Percentiles rank a stretch among this genome's conserved stretches.
phyloP scores from a whole-genome alignment of 371 early-diverging fungal genomes.

The Cladochytrium tenue region DNA sequence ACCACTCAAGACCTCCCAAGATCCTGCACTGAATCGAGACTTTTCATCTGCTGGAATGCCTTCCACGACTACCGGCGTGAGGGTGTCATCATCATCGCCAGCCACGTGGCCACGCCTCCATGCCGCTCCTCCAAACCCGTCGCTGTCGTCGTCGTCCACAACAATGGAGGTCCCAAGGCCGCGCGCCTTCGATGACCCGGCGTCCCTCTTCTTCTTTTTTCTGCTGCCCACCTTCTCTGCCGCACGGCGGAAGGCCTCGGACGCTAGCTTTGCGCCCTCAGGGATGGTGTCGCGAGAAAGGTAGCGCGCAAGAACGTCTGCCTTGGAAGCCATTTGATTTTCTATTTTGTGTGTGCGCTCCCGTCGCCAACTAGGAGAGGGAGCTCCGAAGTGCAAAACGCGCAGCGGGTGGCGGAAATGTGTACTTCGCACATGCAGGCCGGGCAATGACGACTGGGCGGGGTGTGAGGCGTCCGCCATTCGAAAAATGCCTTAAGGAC shows the following conservation, averaged over 20 bases:
- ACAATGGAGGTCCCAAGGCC: background rate
- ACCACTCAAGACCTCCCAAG: slow-evolving; percentile 11
- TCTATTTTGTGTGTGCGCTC: too few species aligned
- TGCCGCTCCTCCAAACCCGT: background rate
- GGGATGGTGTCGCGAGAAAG: slow-evolving; percentile 1
- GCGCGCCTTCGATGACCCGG: background rate
- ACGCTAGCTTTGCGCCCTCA: background rate
- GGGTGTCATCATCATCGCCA: background rate
- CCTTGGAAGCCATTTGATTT: too few species aligned
- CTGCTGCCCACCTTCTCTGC: too few species aligned
- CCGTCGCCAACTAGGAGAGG: too few species aligned
- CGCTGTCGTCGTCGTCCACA: slow-evolving; percentile 12
- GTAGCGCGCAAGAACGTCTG: slow-evolving; percentile 4
- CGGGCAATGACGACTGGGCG: background rate
- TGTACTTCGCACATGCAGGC: background rate
- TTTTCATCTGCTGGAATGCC: background rate
- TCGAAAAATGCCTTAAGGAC: background rate
- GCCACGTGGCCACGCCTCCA: background rate
- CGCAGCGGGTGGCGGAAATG: background rate
- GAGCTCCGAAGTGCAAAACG: background rate
- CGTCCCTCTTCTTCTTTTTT: slow-evolving; percentile 3
- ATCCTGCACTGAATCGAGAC: slow-evolving; percentile 2
- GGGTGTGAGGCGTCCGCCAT: background rate
- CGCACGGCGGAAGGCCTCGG: background rate
- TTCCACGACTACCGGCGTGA: slow-evolving; percentile 2